These are phyloP conservation scores for Trichomonascaceae sp. DNA, from an alignment of 1,139 yeast species.

Conservation along the genomic window DNA sequence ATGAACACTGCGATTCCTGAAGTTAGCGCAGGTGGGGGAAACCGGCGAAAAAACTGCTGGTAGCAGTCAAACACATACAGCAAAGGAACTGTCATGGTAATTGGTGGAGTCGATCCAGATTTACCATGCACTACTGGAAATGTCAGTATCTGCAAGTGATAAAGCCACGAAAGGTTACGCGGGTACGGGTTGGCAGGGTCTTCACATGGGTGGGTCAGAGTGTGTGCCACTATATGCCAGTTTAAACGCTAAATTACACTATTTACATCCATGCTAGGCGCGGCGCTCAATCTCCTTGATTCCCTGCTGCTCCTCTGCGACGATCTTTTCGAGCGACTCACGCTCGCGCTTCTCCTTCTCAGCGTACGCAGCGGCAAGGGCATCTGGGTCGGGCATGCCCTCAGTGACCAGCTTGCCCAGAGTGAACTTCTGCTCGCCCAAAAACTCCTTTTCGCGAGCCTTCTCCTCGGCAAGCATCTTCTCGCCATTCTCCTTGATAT, in stretches of 20 bases:
- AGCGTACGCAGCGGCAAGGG: conserved; percentile 56
- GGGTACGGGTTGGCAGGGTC: too few species aligned
- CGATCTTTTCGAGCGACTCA: conserved; percentile 9
- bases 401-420: conserved; percentile 74
- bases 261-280: not conserved
- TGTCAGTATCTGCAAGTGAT: too few species aligned
- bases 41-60: not conserved
- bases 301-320: conserved; percentile 6
- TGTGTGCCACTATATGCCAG: too few species aligned
- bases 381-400: conserved; percentile 79
- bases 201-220: too few species aligned
- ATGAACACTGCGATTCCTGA: conserved; percentile 50
- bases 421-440: conserved; percentile 66
- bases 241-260: not conserved
- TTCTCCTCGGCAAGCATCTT: conserved; percentile 74
- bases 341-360: conserved; percentile 31
- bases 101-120: too few species aligned
- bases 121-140: too few species aligned
- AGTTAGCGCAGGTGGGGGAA: conserved; percentile 49
- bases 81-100: not conserved
- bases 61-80: not conserved
- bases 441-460: conserved; percentile 64
- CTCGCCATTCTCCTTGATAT: conserved; percentile 79
- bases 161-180: too few species aligned
- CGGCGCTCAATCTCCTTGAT: not conserved